Evolutionary conservation across 2,329 filamentous ascomycete species (phyloP).

Genomic region (Aspergillus bombycis): DNA sequence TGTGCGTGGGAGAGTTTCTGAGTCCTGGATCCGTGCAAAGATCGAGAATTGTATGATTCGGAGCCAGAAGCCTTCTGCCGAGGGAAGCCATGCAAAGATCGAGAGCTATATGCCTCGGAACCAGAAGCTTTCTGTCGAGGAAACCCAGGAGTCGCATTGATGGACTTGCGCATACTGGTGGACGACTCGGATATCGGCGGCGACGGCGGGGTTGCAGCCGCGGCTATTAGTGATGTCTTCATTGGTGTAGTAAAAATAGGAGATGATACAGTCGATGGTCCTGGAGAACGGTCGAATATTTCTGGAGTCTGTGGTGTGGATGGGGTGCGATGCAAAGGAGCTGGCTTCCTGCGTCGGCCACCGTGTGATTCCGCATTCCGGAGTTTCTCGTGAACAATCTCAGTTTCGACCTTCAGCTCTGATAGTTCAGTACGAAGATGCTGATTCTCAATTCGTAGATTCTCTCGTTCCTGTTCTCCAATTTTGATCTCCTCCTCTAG

Average conservation of each 20-base stretch:
- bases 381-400: constrained; percentile 92
- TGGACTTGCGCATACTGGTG: constrained; percentile 59
- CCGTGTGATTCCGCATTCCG: constrained; percentile 66
- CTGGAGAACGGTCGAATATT: constrained; percentile 75
- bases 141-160: constrained; percentile 54
- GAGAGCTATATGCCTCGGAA: constrained; percentile 57
- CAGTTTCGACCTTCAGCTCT: constrained; percentile 91
- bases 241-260: constrained; percentile 85
- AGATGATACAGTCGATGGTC: constrained; percentile 80
- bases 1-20: constrained; percentile 49
- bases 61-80: constrained; percentile 49
- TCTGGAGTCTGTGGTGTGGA: constrained; percentile 64
- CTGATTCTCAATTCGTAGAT: constrained; percentile 86
- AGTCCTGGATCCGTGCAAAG: constrained; percentile 48
- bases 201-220: constrained; percentile 82
- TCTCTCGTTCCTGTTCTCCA: constrained; percentile 89
- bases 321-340: constrained; percentile 52
- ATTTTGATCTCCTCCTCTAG: constrained; percentile 92
- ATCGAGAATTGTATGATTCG: constrained; percentile 58
- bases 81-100: constrained; percentile 48
- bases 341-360: constrained; percentile 55
- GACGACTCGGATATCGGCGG: constrained; percentile 91
- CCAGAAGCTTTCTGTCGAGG: constrained; percentile 48
- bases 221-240: constrained; percentile 66
- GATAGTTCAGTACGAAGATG: constrained; percentile 86